Base-by-base conservation (phyloP, 2,329 filamentous ascomycete genomes). In the Beauveria sp. region DNA sequence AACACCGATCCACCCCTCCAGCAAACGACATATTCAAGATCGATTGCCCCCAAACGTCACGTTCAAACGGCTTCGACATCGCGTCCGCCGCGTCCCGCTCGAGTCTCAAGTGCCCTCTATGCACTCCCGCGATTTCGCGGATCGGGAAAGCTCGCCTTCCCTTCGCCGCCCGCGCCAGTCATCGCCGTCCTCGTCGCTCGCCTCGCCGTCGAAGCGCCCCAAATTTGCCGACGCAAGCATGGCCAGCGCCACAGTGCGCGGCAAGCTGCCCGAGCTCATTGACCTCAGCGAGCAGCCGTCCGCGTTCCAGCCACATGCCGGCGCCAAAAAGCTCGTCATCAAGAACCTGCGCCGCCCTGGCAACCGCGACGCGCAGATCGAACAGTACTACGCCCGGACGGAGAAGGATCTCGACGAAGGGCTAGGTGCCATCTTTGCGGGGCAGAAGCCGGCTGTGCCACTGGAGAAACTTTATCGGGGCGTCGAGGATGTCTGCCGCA, bases 401-500 rank as follows among this genome's bases (percentile, higher is more conserved):
- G 90, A 89, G 85, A 75, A 77, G 46, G 88, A 96, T 70, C 79
- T 98, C 6, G 85, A 90, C 62, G 79, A 80, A 42, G 91, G 91
- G 1, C 76, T 99, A 58, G 79, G 81, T 12, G 83, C 86, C 49
- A 86, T 98, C 26, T 93, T 98, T 70, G 78, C 78, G 7, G 82
- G 84, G 46, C 74, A 79, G 63, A 82, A 82, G 58, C 84, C 89
- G 1, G 75, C 77, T n/a, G 79, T 84, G 63, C 93, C 93, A n/a
- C 79, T 96, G 43, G 95, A 98, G 74, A 87, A 90, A 67, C 79
- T 99, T 16, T 98, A 97, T 72, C 86, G 91, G 54, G 91, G 90
- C 5, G 91, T 96, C 1, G 95, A 99, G 79, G 92, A 96, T 71
- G 81, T 96, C 12, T 99, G 95, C 72, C 84, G 91, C 58, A 88